Conservation (phyloP, 768 basidiomycete genomes). For the Boletus rubroflammeus region DNA sequence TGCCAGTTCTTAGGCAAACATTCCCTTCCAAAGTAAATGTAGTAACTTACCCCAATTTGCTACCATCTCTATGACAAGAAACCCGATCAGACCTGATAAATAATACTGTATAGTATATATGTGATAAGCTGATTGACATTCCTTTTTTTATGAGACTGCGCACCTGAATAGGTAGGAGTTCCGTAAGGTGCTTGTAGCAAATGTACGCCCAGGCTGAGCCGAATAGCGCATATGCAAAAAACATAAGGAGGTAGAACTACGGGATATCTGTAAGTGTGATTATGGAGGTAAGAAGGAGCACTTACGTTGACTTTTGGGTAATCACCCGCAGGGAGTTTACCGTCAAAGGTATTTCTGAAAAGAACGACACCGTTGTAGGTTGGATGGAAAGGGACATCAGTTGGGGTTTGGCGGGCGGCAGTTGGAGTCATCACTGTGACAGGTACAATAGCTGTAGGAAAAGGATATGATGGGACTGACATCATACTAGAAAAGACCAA, state of each 20-base stretch:
- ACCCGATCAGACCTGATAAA: conserved; percentile 79
- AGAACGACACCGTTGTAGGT: conserved; percentile 74
- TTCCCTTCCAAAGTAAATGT: not conserved
- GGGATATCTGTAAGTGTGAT: not conserved
- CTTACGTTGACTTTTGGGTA: conserved; percentile 96
- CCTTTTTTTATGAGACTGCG: conserved; percentile 10
- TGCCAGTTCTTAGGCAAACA: conserved; percentile 25
- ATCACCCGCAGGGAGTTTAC: conserved; percentile 86
- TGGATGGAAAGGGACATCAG: conserved; percentile 65
- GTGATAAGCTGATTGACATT: conserved; percentile 1
- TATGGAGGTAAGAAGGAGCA: conserved; percentile 5
- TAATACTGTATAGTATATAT: conserved; percentile 59
- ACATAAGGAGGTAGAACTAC: conserved; percentile 87
- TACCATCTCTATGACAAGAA: conserved; percentile 92
- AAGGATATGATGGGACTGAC: not conserved
- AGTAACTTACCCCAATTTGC: conserved; percentile 72
- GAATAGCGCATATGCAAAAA: conserved; percentile 68
- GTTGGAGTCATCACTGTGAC: conserved; percentile 64
- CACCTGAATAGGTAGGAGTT: conserved; percentile 87
- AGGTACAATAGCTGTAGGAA: conserved; percentile 70
- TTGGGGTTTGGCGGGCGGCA: conserved; percentile 35
- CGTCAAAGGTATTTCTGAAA: conserved; percentile 86
- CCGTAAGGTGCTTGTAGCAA: conserved; percentile 75
- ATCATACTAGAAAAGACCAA: conserved; percentile 9
- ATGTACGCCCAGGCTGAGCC: conserved; percentile 78